phyloP scores from a whole-genome alignment of 805 yeast genomes.

The Starmerella cellae region DNA sequence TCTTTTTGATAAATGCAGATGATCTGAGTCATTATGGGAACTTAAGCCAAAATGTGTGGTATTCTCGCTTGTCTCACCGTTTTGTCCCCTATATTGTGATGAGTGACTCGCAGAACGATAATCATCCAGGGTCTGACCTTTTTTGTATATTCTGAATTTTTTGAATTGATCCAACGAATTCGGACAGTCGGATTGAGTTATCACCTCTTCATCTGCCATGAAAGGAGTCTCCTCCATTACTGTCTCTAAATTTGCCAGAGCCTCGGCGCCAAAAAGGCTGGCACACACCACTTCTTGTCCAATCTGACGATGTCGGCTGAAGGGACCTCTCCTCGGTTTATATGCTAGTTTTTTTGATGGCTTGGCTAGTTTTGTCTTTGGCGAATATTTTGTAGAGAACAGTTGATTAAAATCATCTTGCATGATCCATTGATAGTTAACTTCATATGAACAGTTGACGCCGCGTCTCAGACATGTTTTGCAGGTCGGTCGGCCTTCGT shows the following conservation, averaged over 20 bases:
- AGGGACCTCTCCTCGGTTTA: conserved; percentile 10
- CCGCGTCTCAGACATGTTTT: conserved; percentile 34
- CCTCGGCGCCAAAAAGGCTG: not conserved
- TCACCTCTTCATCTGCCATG: conserved; percentile 13
- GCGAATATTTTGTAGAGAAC: not conserved
- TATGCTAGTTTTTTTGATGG: not conserved
- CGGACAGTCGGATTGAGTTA: conserved; percentile 8
- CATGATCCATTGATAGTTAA: conserved; percentile 16
- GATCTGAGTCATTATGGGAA: too few species aligned
- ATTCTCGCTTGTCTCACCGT: not conserved
- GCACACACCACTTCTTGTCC: conserved; percentile 8
- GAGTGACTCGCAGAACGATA: not conserved
- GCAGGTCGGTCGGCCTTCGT: conserved; percentile 49
- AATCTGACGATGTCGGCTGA: conserved; percentile 8
- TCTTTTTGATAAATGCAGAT: too few species aligned
- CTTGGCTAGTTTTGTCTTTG: not conserved
- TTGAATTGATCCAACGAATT: conserved; percentile 10
- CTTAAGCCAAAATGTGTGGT: too few species aligned
- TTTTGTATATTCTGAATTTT: conserved; percentile 8
- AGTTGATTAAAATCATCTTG: not conserved
- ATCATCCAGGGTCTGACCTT: not conserved
- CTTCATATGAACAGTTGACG: conserved; percentile 12
- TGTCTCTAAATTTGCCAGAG: conserved; percentile 1
- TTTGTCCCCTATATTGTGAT: not conserved
- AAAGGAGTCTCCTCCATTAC: conserved; percentile 12